phyloP scores from a whole-genome alignment of 2,329 filamentous ascomycete genomes.

The Stachybotrys chlorohalonatus region DNA sequence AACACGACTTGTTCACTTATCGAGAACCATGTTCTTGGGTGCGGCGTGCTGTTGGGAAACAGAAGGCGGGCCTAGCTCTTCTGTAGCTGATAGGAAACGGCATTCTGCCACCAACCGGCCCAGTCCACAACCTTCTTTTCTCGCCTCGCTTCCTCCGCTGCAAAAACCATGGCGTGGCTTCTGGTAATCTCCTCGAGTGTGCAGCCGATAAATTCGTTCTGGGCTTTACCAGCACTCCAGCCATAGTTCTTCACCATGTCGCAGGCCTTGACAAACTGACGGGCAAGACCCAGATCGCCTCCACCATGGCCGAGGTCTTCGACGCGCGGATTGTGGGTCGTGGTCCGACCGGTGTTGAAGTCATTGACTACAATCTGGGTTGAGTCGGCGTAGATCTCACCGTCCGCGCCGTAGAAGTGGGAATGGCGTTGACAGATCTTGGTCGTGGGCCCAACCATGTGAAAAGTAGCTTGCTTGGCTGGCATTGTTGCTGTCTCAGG shows the following conservation, averaged over 20 bases:
- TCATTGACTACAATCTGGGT: constrained; percentile 65
- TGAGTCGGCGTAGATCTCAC: constrained; percentile 82
- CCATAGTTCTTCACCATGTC: constrained; percentile 65
- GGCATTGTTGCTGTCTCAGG: constrained; percentile 52
- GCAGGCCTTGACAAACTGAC: constrained; percentile 76
- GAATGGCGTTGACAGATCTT: constrained; percentile 81
- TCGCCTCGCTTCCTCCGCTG: constrained; percentile 76
- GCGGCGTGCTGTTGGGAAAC: too few species aligned
- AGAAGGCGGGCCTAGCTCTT: constrained; percentile 4
- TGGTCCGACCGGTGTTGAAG: constrained; percentile 25
- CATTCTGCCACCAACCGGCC: constrained; percentile 60
- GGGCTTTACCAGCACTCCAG: constrained; percentile 59
- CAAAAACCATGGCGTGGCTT: constrained; percentile 89
- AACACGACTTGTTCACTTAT: too few species aligned
- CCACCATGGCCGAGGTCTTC: constrained; percentile 31
- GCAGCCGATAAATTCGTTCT: constrained; percentile 69
- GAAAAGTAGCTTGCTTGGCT: constrained; percentile 79
- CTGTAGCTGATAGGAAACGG: constrained; percentile 10
- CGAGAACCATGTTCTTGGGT: too few species aligned
- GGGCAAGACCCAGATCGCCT: constrained; percentile 50
- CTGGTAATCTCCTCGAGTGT: constrained; percentile 79
- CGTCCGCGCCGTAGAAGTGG: constrained; percentile 74
- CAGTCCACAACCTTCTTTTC: constrained; percentile 65
- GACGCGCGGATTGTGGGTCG: constrained; percentile 18
- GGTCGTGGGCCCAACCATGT: constrained; percentile 89